These are phyloP conservation scores for Cupressus sempervirens DNA, from an alignment of 75 land plant genomes.

Conservation along the genomic window DNA sequence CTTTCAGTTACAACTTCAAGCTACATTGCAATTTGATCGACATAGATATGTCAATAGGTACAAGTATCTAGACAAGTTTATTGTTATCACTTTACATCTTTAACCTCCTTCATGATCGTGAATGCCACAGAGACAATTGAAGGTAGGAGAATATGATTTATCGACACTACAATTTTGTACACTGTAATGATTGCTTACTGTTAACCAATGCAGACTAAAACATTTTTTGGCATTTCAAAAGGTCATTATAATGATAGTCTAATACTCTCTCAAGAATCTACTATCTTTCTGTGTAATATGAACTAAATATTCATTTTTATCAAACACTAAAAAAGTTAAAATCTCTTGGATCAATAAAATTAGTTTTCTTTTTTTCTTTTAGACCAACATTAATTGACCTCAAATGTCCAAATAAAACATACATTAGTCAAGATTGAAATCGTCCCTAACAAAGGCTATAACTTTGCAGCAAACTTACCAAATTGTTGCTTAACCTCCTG, in stretches of 20 bases:
- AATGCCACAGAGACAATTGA: not conserved
- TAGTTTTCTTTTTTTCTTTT: no score
- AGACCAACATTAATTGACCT: not conserved
- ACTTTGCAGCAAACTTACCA: constrained; percentile 38
- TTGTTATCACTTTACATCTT: not conserved
- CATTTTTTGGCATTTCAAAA: not conserved
- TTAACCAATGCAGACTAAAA: not conserved
- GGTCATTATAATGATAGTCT: not conserved
- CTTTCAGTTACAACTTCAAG: no score
- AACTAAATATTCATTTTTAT: not conserved
- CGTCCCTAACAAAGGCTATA: not conserved
- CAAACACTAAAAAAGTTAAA: not conserved
- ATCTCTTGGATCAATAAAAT: not conserved
- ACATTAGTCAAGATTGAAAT: not conserved
- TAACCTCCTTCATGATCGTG: not conserved
- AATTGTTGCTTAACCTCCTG: constrained; percentile 93
- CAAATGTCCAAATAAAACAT: not conserved
- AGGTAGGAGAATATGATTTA: not conserved
- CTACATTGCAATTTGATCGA: not conserved
- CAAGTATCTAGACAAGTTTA: not conserved
- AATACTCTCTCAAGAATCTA: not conserved
- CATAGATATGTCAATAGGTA: not conserved
- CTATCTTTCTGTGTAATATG: not conserved
- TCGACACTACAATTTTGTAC: not conserved
- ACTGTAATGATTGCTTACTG: not conserved